phyloP scores from a whole-genome alignment of 768 basidiomycete genomes.

The Hypholoma fasciculare region DNA sequence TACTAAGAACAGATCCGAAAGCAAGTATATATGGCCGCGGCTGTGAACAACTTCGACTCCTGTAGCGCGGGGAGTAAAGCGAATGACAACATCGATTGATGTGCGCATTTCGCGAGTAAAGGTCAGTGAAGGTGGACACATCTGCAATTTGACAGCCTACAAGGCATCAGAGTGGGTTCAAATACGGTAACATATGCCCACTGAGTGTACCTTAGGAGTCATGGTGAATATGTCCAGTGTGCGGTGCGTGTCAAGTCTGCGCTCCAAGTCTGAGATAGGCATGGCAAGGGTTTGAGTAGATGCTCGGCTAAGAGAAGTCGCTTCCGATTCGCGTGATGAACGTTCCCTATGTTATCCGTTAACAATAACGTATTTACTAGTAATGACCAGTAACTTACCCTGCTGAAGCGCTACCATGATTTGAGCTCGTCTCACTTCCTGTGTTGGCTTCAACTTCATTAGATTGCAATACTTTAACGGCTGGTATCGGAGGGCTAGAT shows the following conservation, averaged over 20 bases:
- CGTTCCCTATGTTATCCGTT: conserved; percentile 45
- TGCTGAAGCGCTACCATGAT: conserved; percentile 50
- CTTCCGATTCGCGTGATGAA: conserved; percentile 58
- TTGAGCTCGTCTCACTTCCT: conserved; percentile 52
- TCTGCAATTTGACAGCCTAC: conserved; percentile 89
- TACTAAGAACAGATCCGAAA: conserved; percentile 91
- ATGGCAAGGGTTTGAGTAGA: conserved; percentile 53
- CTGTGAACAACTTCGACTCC: conserved; percentile 73
- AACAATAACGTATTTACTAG: neutral
- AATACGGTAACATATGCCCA: neutral
- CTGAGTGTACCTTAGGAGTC: conserved; percentile 72
- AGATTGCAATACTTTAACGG: conserved; percentile 17
- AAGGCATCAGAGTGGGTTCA: neutral
- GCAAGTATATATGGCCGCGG: conserved; percentile 81
- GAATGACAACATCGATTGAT: conserved; percentile 70
- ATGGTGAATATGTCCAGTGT: conserved; percentile 96
- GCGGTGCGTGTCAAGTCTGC: conserved; percentile 69
- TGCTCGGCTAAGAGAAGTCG: conserved; percentile 51
- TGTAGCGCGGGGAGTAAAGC: conserved; percentile 76
- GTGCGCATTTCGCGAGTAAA: conserved; percentile 78
- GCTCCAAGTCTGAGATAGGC: conserved; percentile 78
- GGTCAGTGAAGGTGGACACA: conserved; percentile 75
- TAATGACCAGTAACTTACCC: conserved; percentile 41
- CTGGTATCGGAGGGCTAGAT: conserved; percentile 24
- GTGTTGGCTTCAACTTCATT: conserved; percentile 29